Conservation (phyloP, 2,329 filamentous ascomycete species). For the Microdochium paspali region DNA sequence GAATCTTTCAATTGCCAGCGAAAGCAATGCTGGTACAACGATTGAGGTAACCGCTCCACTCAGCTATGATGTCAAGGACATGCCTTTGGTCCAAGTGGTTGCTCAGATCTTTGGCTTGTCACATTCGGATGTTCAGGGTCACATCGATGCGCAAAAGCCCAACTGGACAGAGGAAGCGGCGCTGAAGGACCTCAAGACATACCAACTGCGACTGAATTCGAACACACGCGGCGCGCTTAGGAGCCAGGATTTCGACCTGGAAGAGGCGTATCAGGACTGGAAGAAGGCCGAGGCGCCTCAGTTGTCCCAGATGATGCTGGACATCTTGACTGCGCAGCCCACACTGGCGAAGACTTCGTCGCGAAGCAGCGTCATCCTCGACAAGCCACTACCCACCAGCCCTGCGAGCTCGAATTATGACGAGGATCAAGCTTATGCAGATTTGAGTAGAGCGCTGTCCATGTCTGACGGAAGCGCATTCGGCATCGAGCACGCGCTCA, state of each 20-base stretch:
- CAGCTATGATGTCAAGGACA: conserved; percentile 91
- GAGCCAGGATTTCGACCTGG: conserved; percentile 79
- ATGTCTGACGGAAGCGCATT: conserved; percentile 31
- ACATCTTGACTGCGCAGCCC: conserved; percentile 78
- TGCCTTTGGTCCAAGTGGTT: conserved; percentile 85
- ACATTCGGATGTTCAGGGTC: conserved; percentile 71
- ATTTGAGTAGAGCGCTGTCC: conserved; percentile 41
- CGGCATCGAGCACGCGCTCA: conserved; percentile 57
- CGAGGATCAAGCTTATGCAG: conserved; percentile 42
- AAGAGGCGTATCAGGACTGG: conserved; percentile 84
- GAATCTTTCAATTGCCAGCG: conserved; percentile 61
- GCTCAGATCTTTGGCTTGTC: conserved; percentile 77
- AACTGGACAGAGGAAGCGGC: conserved; percentile 89
- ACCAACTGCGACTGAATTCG: conserved; percentile 80
- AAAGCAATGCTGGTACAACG: conserved; percentile 51
- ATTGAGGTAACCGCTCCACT: conserved; percentile 77
- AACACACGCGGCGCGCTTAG: conserved; percentile 69
- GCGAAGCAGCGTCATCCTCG: conserved; percentile 29
- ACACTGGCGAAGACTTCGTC: conserved; percentile 72
- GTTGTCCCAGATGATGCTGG: conserved; percentile 86
- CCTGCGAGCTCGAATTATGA: conserved; percentile 35
- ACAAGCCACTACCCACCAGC: conserved; percentile 50
- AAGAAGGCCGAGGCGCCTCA: conserved; percentile 82
- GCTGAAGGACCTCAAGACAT: conserved; percentile 82
- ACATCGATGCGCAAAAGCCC: conserved; percentile 73